Conservation (phyloP, 192 early-diverging fungal genomes). For the Cetraspora pellucida region DNA sequence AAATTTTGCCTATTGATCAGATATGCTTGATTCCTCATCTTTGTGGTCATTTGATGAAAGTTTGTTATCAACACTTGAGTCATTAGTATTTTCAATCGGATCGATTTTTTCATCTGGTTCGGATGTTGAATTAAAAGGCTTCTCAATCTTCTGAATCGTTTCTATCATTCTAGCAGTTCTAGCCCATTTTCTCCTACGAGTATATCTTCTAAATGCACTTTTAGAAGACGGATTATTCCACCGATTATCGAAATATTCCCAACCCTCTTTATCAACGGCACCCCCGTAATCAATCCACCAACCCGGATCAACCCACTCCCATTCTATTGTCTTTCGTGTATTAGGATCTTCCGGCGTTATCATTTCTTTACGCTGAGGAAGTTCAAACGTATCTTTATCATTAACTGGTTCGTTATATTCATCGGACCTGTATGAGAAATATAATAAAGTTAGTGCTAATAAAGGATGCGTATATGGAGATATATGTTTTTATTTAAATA, state of each 20-base stretch:
- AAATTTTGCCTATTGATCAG: too few species aligned
- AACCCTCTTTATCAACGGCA: constrained; percentile 52
- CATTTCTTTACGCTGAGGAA: constrained; percentile 45
- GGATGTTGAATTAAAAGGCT: background rate
- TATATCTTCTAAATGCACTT: constrained; percentile 52
- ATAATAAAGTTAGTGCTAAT: background rate
- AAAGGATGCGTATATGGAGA: background rate
- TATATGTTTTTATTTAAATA: background rate
- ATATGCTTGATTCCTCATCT: too few species aligned
- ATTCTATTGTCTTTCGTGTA: constrained; percentile 50
- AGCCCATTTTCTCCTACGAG: constrained; percentile 57
- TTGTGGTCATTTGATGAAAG: too few species aligned
- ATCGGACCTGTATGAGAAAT: constrained; percentile 47
- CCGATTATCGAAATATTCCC: constrained; percentile 59
- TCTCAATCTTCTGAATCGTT: constrained; percentile 23
- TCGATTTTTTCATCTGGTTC: too few species aligned
- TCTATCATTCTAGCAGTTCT: constrained; percentile 53
- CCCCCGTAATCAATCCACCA: constrained; percentile 57
- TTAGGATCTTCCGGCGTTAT: constrained; percentile 42
- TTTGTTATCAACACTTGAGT: too few species aligned
- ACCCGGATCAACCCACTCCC: constrained; percentile 54
- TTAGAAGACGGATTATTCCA: constrained; percentile 53
- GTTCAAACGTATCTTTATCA: constrained; percentile 51
- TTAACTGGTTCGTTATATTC: constrained; percentile 50
- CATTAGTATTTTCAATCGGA: too few species aligned